Conservation (phyloP, 2,329 filamentous ascomycete species). For the Dothideomycetes sp. region DNA sequence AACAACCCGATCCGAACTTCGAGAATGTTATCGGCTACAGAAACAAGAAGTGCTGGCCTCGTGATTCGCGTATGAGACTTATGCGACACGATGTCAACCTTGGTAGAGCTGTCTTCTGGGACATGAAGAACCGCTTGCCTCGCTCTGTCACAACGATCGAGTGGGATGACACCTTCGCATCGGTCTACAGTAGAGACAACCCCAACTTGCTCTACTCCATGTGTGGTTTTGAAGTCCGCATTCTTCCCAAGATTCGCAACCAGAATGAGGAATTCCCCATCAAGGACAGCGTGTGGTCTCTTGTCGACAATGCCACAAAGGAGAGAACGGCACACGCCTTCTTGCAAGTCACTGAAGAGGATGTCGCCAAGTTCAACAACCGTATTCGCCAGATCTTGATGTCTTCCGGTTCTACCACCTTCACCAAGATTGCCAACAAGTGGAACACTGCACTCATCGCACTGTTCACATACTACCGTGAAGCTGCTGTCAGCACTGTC, state of each 20-base stretch:
- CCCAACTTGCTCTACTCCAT: constrained; percentile 96
- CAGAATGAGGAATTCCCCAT: constrained; percentile 93
- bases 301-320: constrained; percentile 93
- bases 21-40: constrained; percentile 98
- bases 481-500: constrained; percentile 92
- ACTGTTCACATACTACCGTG: constrained; percentile 96
- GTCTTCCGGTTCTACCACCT: constrained; percentile 98
- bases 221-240: constrained; percentile 95
- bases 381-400: constrained; percentile 96
- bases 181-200: constrained; percentile 96
- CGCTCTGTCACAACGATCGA: constrained; percentile 94
- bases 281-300: constrained; percentile 96
- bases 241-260: constrained; percentile 90
- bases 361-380: constrained; percentile 98
- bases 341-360: constrained; percentile 93
- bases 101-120: constrained; percentile 96
- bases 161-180: constrained; percentile 98
- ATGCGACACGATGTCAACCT: constrained; percentile 99
- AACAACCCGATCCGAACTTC: constrained; percentile 97
- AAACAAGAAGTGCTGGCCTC: constrained; percentile 99
- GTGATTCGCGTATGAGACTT: constrained; percentile 92
- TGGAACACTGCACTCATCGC: constrained; percentile 98
- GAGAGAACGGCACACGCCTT: constrained; percentile 96
- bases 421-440: constrained; percentile 99
- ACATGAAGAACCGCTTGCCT: constrained; percentile 91